These are phyloP conservation scores for Suillus tomentosus DNA, from an alignment of 768 basidiomycete species.

Conservation along the genomic window DNA sequence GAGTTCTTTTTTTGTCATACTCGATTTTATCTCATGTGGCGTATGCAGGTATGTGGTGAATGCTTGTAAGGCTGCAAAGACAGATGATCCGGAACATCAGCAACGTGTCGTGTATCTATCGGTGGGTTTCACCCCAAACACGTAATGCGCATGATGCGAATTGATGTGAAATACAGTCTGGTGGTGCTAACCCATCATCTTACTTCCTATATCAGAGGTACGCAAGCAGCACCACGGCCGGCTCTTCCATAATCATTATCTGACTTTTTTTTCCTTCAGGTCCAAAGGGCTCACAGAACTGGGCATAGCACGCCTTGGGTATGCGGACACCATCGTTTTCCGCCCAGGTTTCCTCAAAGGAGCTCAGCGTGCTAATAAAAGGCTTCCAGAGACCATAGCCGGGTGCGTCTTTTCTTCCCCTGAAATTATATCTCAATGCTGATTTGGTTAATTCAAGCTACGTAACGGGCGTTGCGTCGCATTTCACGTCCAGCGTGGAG, in stretches of 20 bases:
- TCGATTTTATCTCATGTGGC: neutral
- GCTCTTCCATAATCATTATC: neutral
- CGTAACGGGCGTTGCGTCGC: constrained; percentile 39
- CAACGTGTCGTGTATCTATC: constrained; percentile 76
- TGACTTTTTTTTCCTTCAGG: constrained; percentile 36
- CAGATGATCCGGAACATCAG: constrained; percentile 40
- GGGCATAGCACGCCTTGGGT: constrained; percentile 66
- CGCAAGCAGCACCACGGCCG: constrained; percentile 11
- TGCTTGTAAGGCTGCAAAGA: constrained; percentile 66
- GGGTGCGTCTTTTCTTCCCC: constrained; percentile 38
- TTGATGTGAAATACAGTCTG: constrained; percentile 39
- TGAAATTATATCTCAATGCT: neutral
- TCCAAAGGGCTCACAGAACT: constrained; percentile 78
- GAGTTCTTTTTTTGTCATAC: neutral
- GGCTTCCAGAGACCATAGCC: constrained; percentile 43
- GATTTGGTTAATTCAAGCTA: constrained; percentile 28
- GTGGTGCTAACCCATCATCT: constrained; percentile 53
- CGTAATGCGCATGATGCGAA: neutral
- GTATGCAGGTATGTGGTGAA: constrained; percentile 66
- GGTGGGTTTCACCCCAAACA: constrained; percentile 37
- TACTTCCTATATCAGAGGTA: constrained; percentile 54
- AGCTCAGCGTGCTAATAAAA: constrained; percentile 43
- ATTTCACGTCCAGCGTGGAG: constrained; percentile 38
- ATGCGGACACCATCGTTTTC: constrained; percentile 70
- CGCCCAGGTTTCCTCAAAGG: constrained; percentile 59